Base-by-base conservation (phyloP, 768 basidiomycete species). In the Amylocystis lapponica region DNA sequence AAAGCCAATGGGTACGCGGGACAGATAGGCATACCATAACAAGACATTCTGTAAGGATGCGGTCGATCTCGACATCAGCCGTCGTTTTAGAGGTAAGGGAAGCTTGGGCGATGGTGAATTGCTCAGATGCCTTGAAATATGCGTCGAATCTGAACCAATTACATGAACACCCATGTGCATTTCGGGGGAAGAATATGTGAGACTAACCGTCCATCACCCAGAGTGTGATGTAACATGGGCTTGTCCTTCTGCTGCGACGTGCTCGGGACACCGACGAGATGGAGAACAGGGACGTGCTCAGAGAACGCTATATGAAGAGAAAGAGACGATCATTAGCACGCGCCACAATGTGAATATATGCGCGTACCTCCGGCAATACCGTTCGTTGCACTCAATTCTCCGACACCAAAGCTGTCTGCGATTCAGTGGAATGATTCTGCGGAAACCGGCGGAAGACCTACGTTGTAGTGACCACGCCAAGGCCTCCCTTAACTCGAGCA, bases 271-370 rank as follows among this genome's bases (percentile, higher is more conserved):
- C 93, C 92, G 23, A 83, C 93, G 39, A 97, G 74, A 55, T 95
- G 93, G 11, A 97, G 69, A 2, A 95, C 75, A 8, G 93, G 93
- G 4, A 97, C 81, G 70, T 89, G 86, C 62, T 96, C 92, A 32
- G 90, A 81, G 58, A 83, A 83, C 13, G 84, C 84, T 84, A 17
- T 7, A 39, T 46, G 16, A 40, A n/a, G 16, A 13, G 32, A 8
- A n/a, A 12, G 26, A 35, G 5, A 3, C 10, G 25, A 17, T 41
- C 8, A 17, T 17, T 16, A 30, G 8, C 17, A 10, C 12, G 23
- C 5, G 11, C n/a, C 6, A 21, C 16, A 19, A 11, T 8, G 11
- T 4, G 30, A 27, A 35, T 8, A 14, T 27, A 29, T 33, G 16
- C 5, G 49, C 68, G 45, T 52, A 77, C 83, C 78, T 54, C 84